A percentile compares a stretch with the other conserved stretches of the same genome.
Conservation (phyloP, 306 rosid species). For the Sophora flavescens region DNA sequence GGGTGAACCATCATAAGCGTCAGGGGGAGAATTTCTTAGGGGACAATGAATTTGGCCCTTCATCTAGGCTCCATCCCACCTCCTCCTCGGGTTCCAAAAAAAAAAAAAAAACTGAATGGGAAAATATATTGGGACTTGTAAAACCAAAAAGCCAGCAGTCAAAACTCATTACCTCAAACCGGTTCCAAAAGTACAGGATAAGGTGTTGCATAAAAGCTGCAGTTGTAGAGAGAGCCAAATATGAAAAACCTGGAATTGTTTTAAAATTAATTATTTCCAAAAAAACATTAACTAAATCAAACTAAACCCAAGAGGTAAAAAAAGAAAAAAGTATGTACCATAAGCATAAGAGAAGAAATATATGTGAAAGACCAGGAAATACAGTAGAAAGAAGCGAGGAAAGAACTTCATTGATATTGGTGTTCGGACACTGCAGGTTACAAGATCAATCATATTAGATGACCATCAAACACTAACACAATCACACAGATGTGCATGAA, state of each 20-base stretch:
- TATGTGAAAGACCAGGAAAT: slow-evolving; percentile 96
- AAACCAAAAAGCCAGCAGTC: not conserved
- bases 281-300: slow-evolving; percentile 26
- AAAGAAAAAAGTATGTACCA: slow-evolving; percentile 58
- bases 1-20: not conserved
- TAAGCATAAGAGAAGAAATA: slow-evolving; percentile 95
- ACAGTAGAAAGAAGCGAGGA: slow-evolving; percentile 97
- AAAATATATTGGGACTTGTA: not conserved
- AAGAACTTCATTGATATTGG: slow-evolving; percentile 99
- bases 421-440: slow-evolving; percentile 88
- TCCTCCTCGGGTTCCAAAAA: not conserved
- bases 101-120: not conserved
- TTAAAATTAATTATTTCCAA: slow-evolving; percentile 42
- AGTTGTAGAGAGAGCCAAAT: slow-evolving; percentile 95
- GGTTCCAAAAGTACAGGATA: slow-evolving; percentile 96
- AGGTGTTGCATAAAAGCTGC: slow-evolving; percentile 99
- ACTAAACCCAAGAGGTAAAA: not conserved
- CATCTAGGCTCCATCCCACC: not conserved
- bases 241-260: slow-evolving; percentile 83
- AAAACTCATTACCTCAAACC: slow-evolving; percentile 80
- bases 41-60: slow-evolving; percentile 11
- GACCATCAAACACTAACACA: slow-evolving; percentile 35
- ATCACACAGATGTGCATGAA: not conserved
- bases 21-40: not conserved
- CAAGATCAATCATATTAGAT: slow-evolving; percentile 51